Conservation (phyloP, 1,284 basidiomycete genomes). For the Pseudozyma tsukubaensis region DNA sequence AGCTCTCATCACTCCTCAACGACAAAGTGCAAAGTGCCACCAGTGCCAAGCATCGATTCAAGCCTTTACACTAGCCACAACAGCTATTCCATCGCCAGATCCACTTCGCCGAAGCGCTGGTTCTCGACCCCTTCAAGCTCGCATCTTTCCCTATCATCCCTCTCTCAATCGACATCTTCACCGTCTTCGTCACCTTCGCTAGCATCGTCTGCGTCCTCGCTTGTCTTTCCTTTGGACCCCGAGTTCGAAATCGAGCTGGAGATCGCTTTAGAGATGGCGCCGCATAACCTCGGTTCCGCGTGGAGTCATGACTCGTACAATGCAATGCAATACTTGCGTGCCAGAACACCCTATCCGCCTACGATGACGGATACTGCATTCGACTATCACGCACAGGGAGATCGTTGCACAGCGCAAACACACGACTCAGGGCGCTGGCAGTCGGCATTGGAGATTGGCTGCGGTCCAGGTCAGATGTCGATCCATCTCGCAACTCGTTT, state of each 20-base stretch:
- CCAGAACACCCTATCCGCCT: constrained; percentile 46
- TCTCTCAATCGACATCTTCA: background rate
- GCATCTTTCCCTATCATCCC: constrained; percentile 9
- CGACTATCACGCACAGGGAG: constrained; percentile 36
- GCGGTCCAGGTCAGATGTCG: constrained; percentile 49
- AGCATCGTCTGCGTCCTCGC: constrained; percentile 16
- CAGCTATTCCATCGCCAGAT: background rate
- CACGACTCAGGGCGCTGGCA: constrained; percentile 24
- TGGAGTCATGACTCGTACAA: constrained; percentile 48
- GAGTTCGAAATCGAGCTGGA: constrained; percentile 44
- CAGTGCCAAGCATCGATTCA: background rate
- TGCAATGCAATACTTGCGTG: constrained; percentile 39
- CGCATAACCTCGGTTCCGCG: constrained; percentile 35
- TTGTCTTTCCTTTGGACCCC: constrained; percentile 36
- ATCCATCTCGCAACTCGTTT: constrained; percentile 46
- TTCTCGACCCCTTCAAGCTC: constrained; percentile 17
- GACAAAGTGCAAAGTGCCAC: background rate
- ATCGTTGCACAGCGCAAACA: constrained; percentile 2
- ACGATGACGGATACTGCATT: constrained; percentile 37
- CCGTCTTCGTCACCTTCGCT: constrained; percentile 9
- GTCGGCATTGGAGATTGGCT: constrained; percentile 43
- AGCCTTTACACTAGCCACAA: background rate
- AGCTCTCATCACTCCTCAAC: background rate
- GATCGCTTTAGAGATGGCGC: constrained; percentile 43
- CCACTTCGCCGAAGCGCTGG: constrained; percentile 10